phyloP scores from a whole-genome alignment of 2,329 filamentous ascomycete species.

The Scedosporium minutisporum region DNA sequence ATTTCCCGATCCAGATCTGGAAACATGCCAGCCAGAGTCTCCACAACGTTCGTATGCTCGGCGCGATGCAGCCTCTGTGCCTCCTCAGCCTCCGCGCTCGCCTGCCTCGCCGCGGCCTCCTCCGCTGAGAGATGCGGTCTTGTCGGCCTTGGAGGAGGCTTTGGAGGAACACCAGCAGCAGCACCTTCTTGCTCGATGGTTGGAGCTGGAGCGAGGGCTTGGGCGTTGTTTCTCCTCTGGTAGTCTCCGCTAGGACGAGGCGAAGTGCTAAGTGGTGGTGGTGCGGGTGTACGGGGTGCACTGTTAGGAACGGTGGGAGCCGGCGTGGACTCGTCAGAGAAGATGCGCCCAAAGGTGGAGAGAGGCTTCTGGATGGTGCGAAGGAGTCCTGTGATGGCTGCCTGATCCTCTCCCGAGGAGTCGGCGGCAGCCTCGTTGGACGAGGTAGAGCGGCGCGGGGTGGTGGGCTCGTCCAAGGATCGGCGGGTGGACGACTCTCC shows the following conservation, averaged over 20 bases:
- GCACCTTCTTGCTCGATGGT: not conserved
- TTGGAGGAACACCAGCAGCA: not conserved
- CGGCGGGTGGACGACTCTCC: constrained; percentile 25
- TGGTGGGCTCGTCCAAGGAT: constrained; percentile 29
- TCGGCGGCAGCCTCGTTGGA: constrained; percentile 39
- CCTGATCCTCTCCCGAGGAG: constrained; percentile 58
- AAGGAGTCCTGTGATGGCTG: constrained; percentile 74
- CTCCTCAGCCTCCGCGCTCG: constrained; percentile 81
- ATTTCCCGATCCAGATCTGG: constrained; percentile 88
- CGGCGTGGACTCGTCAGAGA: constrained; percentile 53
- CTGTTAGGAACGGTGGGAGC: constrained; percentile 12
- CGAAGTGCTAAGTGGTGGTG: constrained; percentile 2
- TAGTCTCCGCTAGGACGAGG: not conserved
- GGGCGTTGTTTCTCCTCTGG: not conserved
- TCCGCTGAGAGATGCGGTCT: constrained; percentile 53
- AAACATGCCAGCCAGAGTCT: constrained; percentile 94
- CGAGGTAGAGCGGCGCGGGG: constrained; percentile 42
- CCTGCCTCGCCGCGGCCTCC: constrained; percentile 82
- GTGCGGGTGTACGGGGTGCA: constrained; percentile 27
- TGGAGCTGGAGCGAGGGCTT: not conserved
- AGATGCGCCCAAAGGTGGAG: constrained; percentile 87
- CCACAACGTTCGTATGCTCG: constrained; percentile 85
- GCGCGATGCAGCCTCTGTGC: constrained; percentile 71
- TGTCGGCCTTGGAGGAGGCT: not conserved
- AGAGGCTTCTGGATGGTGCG: constrained; percentile 86